Conservation (phyloP, 2,329 filamentous ascomycete genomes). For the Fusarium lyarnte region DNA sequence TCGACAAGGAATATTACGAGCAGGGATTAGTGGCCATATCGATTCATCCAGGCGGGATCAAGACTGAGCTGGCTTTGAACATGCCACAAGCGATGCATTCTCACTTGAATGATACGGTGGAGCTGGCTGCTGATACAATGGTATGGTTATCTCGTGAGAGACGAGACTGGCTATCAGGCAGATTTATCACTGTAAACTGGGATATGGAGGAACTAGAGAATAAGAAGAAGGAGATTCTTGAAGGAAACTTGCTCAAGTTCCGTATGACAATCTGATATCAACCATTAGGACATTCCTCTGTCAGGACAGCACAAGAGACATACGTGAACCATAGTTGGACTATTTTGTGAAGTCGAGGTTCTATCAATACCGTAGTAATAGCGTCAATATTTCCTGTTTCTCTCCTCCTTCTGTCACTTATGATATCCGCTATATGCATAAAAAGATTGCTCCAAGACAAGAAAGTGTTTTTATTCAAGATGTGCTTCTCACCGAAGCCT, state of each 20-base stretch:
- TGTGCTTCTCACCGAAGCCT: not conserved
- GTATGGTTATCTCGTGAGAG: not conserved
- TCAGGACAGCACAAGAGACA: fast-evolving
- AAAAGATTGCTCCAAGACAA: fast-evolving
- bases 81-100: not conserved
- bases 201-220: not conserved
- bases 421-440: not conserved
- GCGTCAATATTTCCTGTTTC: no score
- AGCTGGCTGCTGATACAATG: not conserved
- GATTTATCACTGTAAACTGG: not conserved
- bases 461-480: fast-evolving
- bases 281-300: fast-evolving
- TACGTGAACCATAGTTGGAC: no score
- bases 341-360: no score
- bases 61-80: not conserved
- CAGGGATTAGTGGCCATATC: not conserved
- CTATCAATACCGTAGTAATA: not conserved
- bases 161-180: not conserved
- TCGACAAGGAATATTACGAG: not conserved
- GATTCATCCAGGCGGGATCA: not conserved
- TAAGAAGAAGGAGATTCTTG: not conserved
- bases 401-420: fast-evolving
- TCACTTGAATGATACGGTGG: not conserved
- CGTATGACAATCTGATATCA: not conserved
- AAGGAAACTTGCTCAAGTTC: not conserved